Evolutionary conservation across 78 protist genomes (phyloP), one percentile per base, ranked within the genome.

Genomic region (Emiliania huxleyi): DNA sequence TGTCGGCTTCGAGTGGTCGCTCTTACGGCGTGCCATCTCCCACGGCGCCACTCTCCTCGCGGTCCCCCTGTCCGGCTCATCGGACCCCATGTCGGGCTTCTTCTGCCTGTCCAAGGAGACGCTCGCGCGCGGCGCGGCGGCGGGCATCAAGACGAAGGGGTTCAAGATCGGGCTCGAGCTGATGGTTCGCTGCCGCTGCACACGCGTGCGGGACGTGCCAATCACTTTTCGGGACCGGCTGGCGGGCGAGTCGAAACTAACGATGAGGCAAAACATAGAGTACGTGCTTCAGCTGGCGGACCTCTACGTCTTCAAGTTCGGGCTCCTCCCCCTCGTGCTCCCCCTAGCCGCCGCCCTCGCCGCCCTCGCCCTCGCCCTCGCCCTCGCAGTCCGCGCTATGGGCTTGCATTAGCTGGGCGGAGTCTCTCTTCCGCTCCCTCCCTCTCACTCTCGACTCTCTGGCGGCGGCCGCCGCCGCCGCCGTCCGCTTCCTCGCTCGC

Each of bases 21-120:
- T 52, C 45, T 0, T n/a, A 3, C 73, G 91, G 33, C 83, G 89
- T 6, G 35, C 91, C 21, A 88, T 92, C 48, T 49, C 87, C 62
- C 6, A 19, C 19, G 96, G 96, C 15, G 96, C 96, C 26, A 92
- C 96, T 43, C 56, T 94, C 19, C 73, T 94, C 29, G 96, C 96
- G 2, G 11, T 91, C 44, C 96, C 96, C 1, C 84, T 94, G 44
- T 42, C 62, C 12, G 69, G 37, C 22, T 90, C 40, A 45, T 37
- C 77, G 21, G 96, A 94, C 33, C 96, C 96, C 0, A 94, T 94
- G 96, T 45, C 83, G 38, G 96, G 96, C 35, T 94, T 94, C 29
- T 92, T 94, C 84, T 77, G 89, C 81, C 23, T 87, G 18, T 22
- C 79, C n/a, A 79, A 75, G 33, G 79, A 6, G 40, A 35, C 42